A percentile compares a stretch with the other conserved stretches of the same genome.
Evolutionary conservation across 208 protist genomes (phyloP).

Genomic region (Borovskyia barvae): DNA sequence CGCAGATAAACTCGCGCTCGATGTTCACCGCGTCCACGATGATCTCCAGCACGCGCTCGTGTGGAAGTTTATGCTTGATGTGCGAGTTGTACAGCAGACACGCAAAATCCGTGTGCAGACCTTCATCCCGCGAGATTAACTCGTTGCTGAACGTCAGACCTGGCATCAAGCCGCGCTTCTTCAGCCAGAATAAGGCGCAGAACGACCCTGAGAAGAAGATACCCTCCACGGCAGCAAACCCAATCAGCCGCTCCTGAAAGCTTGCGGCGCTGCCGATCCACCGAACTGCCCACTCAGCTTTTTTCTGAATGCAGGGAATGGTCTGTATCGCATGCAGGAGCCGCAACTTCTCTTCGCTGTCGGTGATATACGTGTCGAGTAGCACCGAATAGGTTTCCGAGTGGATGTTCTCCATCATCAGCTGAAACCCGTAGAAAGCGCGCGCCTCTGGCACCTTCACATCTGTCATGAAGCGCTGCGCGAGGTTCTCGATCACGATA

Average conservation of each 20-base stretch:
- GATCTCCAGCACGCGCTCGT: conserved; percentile 84
- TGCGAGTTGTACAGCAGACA: conserved; percentile 96
- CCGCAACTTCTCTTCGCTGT: conserved; percentile 88
- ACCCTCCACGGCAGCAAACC: conserved; percentile 98
- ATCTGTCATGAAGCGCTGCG: conserved; percentile 95
- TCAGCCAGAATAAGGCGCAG: conserved; percentile 99
- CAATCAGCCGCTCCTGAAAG: conserved; percentile 97
- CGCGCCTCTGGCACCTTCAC: conserved; percentile 98
- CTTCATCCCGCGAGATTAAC: conserved; percentile 98
- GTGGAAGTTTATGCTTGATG: conserved; percentile 92
- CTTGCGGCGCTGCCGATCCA: conserved; percentile 76
- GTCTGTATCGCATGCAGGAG: conserved; percentile 97
- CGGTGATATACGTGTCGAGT: conserved; percentile 97
- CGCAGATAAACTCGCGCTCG: conserved; percentile 97
- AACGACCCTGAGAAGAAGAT: conserved; percentile 99
- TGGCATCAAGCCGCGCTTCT: conserved; percentile 99
- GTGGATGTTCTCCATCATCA: conserved; percentile 99
- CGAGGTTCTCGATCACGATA: conserved; percentile 99
- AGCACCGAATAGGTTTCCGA: conserved; percentile 93
- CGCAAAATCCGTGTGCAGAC: conserved; percentile 99
- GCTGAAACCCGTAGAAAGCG: conserved; percentile 99
- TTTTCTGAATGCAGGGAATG: conserved; percentile 96
- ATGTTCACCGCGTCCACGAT: conserved; percentile 95
- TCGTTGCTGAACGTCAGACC: conserved; percentile 99
- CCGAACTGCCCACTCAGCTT: conserved; percentile 98